Base-by-base conservation (phyloP, 164 flowering plant genomes). In the Stephania japonica region DNA sequence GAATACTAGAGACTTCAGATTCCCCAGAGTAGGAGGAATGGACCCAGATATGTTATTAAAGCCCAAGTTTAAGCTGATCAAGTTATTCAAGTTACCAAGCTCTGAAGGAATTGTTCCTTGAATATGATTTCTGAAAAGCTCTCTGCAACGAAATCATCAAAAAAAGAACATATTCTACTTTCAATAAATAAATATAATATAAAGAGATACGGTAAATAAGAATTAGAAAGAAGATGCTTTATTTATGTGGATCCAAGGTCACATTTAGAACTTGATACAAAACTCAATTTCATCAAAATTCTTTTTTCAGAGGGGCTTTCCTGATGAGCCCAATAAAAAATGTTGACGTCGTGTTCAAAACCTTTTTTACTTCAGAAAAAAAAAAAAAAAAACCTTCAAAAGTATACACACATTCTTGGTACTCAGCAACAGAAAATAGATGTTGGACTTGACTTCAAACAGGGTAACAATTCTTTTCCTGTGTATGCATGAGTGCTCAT, bases 71-170 rank as follows among this genome's bases (percentile, higher is more conserved):
- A 94, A 85, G 85, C 97, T 92, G 70, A 89, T 86, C 42, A 94
- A 83, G 81, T 81, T 92, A 87, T 89, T 91, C 87, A 94, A 77
- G 69, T 85, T 89, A 24, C 95, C 95, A 72, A 92, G 85, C 84
- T 94, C 98, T n/a, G 69, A 67, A 13, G 98, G 98, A 38, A 94
- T 88, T n/a, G 83, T 76, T 65, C 98, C 98, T 79, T 88, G 88
- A 73, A 94, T 90, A 75, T 87, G 90, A 85, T 94, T 94, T 80
- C 83, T 87, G 87, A 89, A 92, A 10, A 94, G 90, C 80, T 94
- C 98, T 81, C 98, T 94, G 83, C 73, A 79, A 23, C 43, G 73
- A 41, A 12, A 76, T 1, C 16, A 65, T 56, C 21, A 70, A 68
- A 11, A 7, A 32, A 67, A 27, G 70, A 32, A 49, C 2, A 65